Percentiles rank a stretch among this genome's conserved stretches.
These are phyloP conservation scores for Corymbia maculata DNA, from an alignment of 345 rosid genomes.

Conservation along the genomic window DNA sequence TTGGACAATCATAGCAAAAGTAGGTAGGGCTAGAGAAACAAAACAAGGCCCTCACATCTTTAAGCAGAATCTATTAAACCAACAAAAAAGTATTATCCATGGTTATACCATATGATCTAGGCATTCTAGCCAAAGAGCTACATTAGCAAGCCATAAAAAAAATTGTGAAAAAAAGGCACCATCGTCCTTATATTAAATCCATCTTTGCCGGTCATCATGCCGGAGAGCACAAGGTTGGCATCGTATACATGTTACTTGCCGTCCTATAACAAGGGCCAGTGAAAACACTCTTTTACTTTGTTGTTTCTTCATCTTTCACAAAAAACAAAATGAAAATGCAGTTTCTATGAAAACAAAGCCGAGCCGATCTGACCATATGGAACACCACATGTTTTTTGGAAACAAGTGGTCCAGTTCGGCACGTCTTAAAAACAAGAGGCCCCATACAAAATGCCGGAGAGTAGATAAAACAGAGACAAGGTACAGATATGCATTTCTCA, in stretches of 20 bases:
- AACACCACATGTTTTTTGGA: background rate
- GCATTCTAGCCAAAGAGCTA: background rate
- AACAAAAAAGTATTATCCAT: background rate
- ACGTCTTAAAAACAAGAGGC: background rate
- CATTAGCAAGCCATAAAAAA: background rate
- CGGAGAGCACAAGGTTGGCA: background rate
- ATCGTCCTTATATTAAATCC: background rate
- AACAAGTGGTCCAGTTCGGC: background rate
- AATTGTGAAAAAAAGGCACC: background rate
- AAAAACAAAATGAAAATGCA: background rate
- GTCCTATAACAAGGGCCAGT: background rate
- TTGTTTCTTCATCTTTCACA: background rate
- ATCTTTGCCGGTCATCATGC: background rate
- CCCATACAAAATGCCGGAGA: background rate
- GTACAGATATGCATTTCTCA: background rate
- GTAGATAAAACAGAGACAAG: background rate
- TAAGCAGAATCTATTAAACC: background rate
- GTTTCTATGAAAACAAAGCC: background rate
- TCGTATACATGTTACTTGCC: background rate
- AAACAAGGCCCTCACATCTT: background rate
- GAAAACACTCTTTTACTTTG: background rate
- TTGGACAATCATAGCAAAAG: background rate
- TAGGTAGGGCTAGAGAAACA: background rate
- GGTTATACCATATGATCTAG: background rate
- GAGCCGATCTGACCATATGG: background rate